Base-by-base conservation (phyloP, 225 moss, liverwort and hornwort genomes). In the Bryoerythrophyllum caledonicum region DNA sequence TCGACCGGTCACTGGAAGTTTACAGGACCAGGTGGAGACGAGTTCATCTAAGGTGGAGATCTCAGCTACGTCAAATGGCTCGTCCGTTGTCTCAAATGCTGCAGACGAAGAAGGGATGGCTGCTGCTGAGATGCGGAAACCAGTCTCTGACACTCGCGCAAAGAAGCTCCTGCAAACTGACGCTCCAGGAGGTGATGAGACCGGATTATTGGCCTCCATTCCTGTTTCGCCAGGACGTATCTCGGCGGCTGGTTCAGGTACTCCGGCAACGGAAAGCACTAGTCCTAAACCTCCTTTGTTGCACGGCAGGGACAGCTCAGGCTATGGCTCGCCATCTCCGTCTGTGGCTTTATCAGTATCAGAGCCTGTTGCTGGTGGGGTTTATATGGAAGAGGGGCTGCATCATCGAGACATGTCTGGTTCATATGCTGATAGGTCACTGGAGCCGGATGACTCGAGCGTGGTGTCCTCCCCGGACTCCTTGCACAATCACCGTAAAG, bases 231-330 rank as follows among this genome's bases (percentile, higher is more conserved):
- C 63, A 48, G 74, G 32, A 12, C 60, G 71, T 44, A 8, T 11
- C 12, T 60, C 71, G 51, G 49, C 35, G 67, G 57, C 34, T 20
- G 61, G 70, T 75, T 62, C 63, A 56, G 62, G 69, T 60, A 55
- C 68, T 76, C 58, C 59, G 49, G 76, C 28, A 54, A 60, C 65
- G 30, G 65, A 69, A 12, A 35, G 59, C 68, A 46, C 34, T 13
- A 78, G 69, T 65, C 46, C 67, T 74, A 75, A 63, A 63, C 51
- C 67, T 54, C 58, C 79, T 60, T 79, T 73, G 57, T 66, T 69
- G 49, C 68, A 55, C 43, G 75, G n/a, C n/a, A n/a, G n/a, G n/a
- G n/a, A n/a, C n/a, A n/a, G n/a, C n/a, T n/a, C n/a, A n/a, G n/a
- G n/a, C n/a, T n/a, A n/a, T n/a, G n/a, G 53, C 66, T 75, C 73